Evolutionary conservation across 495 filamentous ascomycete genomes (phyloP).

Genomic region (Diplogelasinospora grovesii): DNA sequence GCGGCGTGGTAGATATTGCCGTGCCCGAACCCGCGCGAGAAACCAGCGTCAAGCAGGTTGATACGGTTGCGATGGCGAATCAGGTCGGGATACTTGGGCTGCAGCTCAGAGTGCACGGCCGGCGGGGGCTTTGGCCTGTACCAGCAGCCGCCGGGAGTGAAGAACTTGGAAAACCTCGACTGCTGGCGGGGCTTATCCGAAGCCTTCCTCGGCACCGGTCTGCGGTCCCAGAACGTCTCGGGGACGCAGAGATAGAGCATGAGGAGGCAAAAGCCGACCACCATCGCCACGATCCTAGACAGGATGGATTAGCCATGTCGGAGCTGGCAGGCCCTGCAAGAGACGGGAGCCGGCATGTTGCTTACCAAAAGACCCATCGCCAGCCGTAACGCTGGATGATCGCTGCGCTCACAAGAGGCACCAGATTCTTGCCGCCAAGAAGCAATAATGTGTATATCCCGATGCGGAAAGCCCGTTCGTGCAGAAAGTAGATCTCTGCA

Average conservation of each 20-base stretch:
- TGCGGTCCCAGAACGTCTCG: slow-evolving; percentile 94
- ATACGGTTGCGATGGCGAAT: too few relatives aligned
- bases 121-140: too few relatives aligned
- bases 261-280: slow-evolving; percentile 67
- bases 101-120: too few relatives aligned
- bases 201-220: slow-evolving; percentile 60
- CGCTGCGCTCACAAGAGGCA: slow-evolving; percentile 80
- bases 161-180: too few relatives aligned
- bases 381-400: slow-evolving; percentile 73
- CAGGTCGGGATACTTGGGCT: too few relatives aligned
- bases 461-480: slow-evolving; percentile 88
- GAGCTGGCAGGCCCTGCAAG: neutral
- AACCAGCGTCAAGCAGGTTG: too few relatives aligned
- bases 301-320: slow-evolving; percentile 24
- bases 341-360: neutral
- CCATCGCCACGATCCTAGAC: slow-evolving; percentile 71
- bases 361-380: slow-evolving; percentile 91
- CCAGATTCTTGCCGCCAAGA: slow-evolving; percentile 86
- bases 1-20: too few relatives aligned
- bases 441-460: slow-evolving; percentile 92
- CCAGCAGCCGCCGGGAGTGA: too few relatives aligned
- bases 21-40: too few relatives aligned
- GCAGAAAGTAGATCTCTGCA: slow-evolving; percentile 93
- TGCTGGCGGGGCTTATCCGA: too few relatives aligned
- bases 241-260: slow-evolving; percentile 88